A percentile compares a stretch with the other conserved stretches of the same genome.
Conservation (phyloP, 306 rosid species). For the Cucumis cinereus region DNA sequence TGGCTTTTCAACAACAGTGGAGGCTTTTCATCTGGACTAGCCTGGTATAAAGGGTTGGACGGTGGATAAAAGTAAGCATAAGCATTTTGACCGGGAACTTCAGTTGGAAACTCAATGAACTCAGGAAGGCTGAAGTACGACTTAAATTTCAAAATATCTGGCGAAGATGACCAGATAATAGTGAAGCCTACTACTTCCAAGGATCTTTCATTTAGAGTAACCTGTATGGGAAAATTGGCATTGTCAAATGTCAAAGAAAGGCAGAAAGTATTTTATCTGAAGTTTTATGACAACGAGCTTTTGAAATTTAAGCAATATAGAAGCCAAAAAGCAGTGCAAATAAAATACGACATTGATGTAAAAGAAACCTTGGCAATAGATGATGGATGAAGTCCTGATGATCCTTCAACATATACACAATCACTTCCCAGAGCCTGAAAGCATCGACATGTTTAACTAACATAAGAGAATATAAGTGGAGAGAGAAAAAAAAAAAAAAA, state of each 20-base stretch:
- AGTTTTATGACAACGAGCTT: not conserved
- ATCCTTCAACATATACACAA: slow-evolving; percentile 76
- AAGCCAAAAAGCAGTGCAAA: not conserved
- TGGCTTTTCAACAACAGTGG: slow-evolving; percentile 76
- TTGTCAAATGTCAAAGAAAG: not conserved
- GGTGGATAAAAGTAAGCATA: slow-evolving; percentile 90
- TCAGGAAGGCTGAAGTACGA: slow-evolving; percentile 71
- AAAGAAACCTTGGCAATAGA: slow-evolving; percentile 69
- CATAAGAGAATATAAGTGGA: not conserved
- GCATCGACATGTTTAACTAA: slow-evolving; percentile 10
- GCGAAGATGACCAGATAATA: slow-evolving; percentile 78
- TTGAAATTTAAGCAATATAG: not conserved
- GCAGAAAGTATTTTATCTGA: not conserved
- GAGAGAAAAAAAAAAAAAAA: not conserved
- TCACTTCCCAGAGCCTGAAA: slow-evolving; percentile 46
- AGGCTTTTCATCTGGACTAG: slow-evolving; percentile 65
- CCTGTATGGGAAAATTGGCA: slow-evolving; percentile 25
- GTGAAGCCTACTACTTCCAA: slow-evolving; percentile 41
- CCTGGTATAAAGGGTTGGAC: slow-evolving; percentile 47
- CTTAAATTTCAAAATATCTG: slow-evolving; percentile 56
- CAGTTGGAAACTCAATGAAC: slow-evolving; percentile 84
- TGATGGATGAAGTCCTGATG: slow-evolving; percentile 53
- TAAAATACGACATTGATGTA: not conserved
- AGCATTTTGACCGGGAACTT: slow-evolving; percentile 81
- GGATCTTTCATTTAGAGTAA: slow-evolving; percentile 45